Evolutionary conservation across 208 protist genomes (phyloP).

Genomic region (Leishmania aethiopica): DNA sequence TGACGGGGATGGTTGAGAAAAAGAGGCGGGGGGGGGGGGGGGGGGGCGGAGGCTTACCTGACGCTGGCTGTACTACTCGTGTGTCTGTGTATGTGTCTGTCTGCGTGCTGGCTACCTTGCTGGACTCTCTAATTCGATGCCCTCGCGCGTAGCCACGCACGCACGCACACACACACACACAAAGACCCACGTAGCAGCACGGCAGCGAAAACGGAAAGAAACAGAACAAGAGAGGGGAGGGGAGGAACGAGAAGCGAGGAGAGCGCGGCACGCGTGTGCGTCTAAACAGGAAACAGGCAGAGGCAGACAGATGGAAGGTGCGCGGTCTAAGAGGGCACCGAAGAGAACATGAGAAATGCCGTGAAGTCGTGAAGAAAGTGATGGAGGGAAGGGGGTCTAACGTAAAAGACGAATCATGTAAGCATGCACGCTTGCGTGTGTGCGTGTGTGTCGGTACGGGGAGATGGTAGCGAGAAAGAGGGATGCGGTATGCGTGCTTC

Average conservation of each 20-base stretch:
- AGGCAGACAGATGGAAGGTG: not conserved
- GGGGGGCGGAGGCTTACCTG: not conserved
- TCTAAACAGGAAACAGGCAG: not conserved
- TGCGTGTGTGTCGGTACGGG: not conserved
- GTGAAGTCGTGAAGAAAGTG: not conserved
- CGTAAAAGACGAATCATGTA: constrained; percentile 2
- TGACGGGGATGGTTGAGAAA: not conserved
- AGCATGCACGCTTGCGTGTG: not conserved
- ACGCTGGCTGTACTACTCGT: not conserved
- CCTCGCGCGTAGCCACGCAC: not conserved
- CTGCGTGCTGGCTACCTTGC: not conserved
- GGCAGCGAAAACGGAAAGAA: too few relatives aligned
- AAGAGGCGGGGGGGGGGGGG: not conserved
- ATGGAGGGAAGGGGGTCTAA: constrained; percentile 4
- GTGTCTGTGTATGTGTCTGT: not conserved
- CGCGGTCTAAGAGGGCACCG: not conserved
- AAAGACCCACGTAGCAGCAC: not conserved
- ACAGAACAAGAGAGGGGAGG: not conserved
- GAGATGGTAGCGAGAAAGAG: not conserved
- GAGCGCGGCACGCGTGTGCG: not conserved
- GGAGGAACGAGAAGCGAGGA: not conserved
- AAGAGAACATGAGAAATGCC: not conserved
- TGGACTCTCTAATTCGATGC: not conserved
- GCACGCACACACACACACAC: not conserved
- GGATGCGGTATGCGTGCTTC: not conserved